Evolutionary conservation across 805 yeast genomes (phyloP), one percentile per base, ranked within the genome.

Genomic region (Debaryomyces castellii): DNA sequence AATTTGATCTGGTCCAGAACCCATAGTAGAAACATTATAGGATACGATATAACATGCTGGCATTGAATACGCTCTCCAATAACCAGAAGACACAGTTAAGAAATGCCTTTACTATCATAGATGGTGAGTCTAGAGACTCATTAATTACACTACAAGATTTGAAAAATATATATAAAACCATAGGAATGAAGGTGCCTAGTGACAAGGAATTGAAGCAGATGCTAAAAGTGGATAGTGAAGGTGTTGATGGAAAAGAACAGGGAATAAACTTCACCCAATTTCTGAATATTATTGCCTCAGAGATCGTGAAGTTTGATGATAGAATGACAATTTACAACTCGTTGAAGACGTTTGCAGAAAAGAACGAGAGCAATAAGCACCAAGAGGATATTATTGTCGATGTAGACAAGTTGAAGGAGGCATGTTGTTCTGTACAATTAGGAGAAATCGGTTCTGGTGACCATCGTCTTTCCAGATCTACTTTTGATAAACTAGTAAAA

Each of bases 41-140:
- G 5, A 16, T 30, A 30, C 8, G 12, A 30, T 6, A 7, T 17
- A 37, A 24, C 11, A 60, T 62, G 66, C 54, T 54, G 60, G 59
- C 67, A 1, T 55, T 70, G n/a, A 66, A 66, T 44, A 55, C 68
- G 4, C 75, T 89, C 16, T 74, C 83, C 4, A 76, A 80, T 44
- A 81, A 75, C 27, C 89, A 87, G 57, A 80, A 88, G 21, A 70
- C 80, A 12, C 84, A 78, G 51, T 71, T 87, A 45, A 76, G 87
- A 46, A 86, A 87, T 52, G 82, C 94, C 1, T 91, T 90, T 62
- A 81, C 87, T 23, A 63, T 88, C 53, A 80, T 91, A 6, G 97
- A 91, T 58, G 85, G 85, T 30, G 92, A 91, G 33, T 64, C 74
- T 49, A 82, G 85, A 21, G 95, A 90, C 56, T 89, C 89, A 1